Evolutionary conservation across 2,329 filamentous ascomycete species (phyloP).

Genomic region (Botrytis deweyae): DNA sequence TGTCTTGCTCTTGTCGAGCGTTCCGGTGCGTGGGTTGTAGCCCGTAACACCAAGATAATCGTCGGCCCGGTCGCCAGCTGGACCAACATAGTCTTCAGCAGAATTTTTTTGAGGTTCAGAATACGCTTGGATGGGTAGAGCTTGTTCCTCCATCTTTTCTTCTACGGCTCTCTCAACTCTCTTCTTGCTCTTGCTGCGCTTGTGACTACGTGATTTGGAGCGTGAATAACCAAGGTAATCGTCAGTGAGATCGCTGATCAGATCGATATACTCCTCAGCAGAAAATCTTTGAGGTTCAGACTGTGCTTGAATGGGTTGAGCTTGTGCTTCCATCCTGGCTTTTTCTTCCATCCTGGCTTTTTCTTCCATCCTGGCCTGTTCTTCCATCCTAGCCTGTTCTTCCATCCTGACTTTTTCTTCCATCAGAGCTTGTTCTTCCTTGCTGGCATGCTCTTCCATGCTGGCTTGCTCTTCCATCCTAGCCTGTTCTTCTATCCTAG

Average conservation of each 20-base stretch:
- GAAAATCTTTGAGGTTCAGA: not conserved
- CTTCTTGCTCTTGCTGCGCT: not conserved
- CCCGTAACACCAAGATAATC: conserved; percentile 23
- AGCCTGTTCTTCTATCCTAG: not conserved
- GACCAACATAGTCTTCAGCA: not conserved
- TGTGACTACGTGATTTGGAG: not conserved
- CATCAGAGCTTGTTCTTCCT: not conserved
- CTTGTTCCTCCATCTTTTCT: not conserved
- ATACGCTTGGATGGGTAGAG: not conserved
- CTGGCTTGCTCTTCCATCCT: not conserved
- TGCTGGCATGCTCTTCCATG: not conserved
- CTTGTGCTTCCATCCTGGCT: not conserved
- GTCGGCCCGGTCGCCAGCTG: not conserved
- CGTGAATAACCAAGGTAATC: not conserved
- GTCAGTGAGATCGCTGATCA: not conserved
- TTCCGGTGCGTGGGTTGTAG: conserved; percentile 23
- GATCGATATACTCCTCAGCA: not conserved
- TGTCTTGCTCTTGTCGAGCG: not conserved
- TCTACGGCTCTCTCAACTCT: not conserved
- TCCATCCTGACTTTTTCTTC: not conserved
- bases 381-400: not conserved
- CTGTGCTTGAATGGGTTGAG: not conserved
- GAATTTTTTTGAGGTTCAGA: not conserved
- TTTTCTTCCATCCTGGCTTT: not conserved
- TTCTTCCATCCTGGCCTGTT: not conserved